Evolutionary conservation across 163 green algal species (phyloP), one percentile per base, ranked within the genome.

Genomic region (Scenedesmus sp.): DNA sequence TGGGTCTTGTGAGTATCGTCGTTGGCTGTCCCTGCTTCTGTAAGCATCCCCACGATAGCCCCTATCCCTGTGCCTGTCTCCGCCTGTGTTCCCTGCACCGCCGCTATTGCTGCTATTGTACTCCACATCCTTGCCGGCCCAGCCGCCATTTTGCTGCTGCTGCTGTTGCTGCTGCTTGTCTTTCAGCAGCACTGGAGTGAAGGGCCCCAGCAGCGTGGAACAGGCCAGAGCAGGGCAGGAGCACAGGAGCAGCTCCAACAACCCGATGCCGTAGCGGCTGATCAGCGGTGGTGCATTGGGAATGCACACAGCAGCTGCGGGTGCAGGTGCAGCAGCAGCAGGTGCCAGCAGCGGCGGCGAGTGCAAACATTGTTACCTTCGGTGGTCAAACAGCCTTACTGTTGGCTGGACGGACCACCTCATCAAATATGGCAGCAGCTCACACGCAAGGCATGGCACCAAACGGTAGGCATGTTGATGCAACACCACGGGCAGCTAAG

Each of bases 181-280:
- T 26, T 59, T 44, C 20, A 70, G 33, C 37, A 78, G 70, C 43
- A 73, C 43, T 37, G 72, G 44, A 42, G 70, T 59, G 85, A 65
- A 72, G 43, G 46, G 24, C 2, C 70, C 85, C 42, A 85, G 72
- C 56, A 90, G 85, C n/a, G 72, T 85, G 37, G 85, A 10, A 24
- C 85, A 85, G 12, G 65, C 68, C 13, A 90, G 33, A 35, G 56
- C 78, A 16, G 78, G 87, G 51, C 87, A 87, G 87, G 76, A 87
- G 22, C 12, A 7, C 4, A 91, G 78, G 43, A 91, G 87, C 78
- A 91, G 78, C 59, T 91, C 87, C 35, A 91, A 26, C n/a, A 91
- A 42, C 16, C 87, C 87, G 0, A 91, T 30, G 13, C 42, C 78
- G 37, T 83, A 91, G 37, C 87, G 78, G 37, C 70, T 85, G 49